A percentile compares a stretch with the other conserved stretches of the same genome.
These are phyloP conservation scores for Euptelea pleiosperma DNA, from an alignment of 164 flowering plant genomes.

Conservation along the genomic window DNA sequence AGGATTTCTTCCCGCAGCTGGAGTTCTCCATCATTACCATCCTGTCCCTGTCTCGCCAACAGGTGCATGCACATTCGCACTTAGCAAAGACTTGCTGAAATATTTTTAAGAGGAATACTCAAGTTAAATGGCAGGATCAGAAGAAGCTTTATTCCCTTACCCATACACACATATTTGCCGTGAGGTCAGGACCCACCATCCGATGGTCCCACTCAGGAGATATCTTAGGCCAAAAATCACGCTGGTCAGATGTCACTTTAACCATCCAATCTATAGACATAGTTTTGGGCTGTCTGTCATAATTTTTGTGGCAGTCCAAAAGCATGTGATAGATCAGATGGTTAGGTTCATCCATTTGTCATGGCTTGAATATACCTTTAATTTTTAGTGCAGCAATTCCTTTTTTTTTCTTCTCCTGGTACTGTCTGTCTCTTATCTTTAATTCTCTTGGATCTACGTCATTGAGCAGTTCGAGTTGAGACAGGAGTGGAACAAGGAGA, in stretches of 20 bases:
- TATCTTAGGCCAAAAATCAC: background rate
- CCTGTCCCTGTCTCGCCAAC: constrained; percentile 71
- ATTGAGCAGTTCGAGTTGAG: constrained; percentile 79
- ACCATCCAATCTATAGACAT: background rate
- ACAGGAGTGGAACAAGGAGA: constrained; percentile 97
- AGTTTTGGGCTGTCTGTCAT: background rate
- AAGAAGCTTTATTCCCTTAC: background rate
- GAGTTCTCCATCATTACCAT: constrained; percentile 82
- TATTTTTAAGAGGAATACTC: background rate
- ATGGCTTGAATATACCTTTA: background rate
- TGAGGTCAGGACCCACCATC: background rate
- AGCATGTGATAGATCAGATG: too few species aligned
- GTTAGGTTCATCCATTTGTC: background rate
- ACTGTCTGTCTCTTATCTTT: background rate
- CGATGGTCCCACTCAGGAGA: background rate
- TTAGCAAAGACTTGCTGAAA: background rate
- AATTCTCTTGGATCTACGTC: constrained; percentile 6
- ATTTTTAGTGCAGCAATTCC: background rate
- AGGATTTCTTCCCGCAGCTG: constrained; percentile 99
- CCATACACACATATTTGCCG: background rate
- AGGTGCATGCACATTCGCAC: constrained; percentile 38
- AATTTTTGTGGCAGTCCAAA: too few species aligned
- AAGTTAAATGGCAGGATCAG: background rate
- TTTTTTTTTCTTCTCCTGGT: background rate
- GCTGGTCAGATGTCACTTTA: constrained; percentile 1